Percentiles rank a stretch among this genome's conserved stretches.
Conservation (phyloP, 768 basidiomycete species). For the Lenzites betulinus region DNA sequence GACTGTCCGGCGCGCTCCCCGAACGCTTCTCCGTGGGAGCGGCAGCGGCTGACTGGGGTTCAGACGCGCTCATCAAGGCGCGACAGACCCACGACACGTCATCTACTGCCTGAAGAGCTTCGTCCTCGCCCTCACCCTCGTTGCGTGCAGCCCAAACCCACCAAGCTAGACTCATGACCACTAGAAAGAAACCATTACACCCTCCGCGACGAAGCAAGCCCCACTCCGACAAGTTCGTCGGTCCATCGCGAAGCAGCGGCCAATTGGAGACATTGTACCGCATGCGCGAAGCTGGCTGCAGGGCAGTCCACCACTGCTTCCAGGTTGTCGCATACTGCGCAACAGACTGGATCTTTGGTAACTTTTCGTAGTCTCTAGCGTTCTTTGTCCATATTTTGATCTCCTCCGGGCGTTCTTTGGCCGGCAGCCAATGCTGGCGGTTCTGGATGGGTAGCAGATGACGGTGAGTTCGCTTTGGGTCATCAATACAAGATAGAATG, state of each 20-base stretch:
- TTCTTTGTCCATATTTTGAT: not conserved
- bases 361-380: not conserved
- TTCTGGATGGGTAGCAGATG: too few species aligned
- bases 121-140: not conserved
- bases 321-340: not conserved
- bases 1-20: too few species aligned
- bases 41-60: not conserved
- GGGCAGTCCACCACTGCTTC: not conserved
- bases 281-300: not conserved
- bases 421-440: not conserved
- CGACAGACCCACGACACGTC: not conserved
- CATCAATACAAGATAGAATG: too few species aligned
- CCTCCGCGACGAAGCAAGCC: not conserved
- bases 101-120: not conserved
- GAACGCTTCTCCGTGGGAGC: not conserved
- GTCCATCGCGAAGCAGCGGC: not conserved
- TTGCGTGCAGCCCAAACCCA: not conserved
- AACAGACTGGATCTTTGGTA: not conserved
- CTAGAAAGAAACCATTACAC: not conserved
- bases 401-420: not conserved
- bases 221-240: not conserved
- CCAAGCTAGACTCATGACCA: not conserved
- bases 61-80: not conserved
- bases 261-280: too few species aligned
- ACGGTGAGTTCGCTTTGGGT: too few species aligned